Conservation (phyloP, 2,329 filamentous ascomycete genomes). For the Calonectria henricotiae region DNA sequence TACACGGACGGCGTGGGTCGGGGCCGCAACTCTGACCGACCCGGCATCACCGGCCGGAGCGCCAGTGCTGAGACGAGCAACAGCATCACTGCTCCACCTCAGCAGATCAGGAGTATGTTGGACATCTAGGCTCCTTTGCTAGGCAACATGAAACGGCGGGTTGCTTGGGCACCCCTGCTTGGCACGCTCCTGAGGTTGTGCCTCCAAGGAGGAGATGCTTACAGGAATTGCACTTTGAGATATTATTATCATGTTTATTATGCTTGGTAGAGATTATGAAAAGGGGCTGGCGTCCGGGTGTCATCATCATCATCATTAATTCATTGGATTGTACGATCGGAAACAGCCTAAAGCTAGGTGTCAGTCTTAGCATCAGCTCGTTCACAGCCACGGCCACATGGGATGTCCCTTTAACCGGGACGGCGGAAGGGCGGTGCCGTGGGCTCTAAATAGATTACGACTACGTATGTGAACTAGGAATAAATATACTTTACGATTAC, state of each 20-base stretch:
- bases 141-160: neutral
- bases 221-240: neutral
- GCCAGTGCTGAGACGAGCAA: conserved; percentile 65
- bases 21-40: conserved; percentile 51
- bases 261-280: neutral
- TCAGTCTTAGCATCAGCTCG: conserved; percentile 2
- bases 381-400: conserved; percentile 2
- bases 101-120: conserved; percentile 73
- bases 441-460: conserved; percentile 23
- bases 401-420: neutral
- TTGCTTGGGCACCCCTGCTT: neutral
- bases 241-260: conserved; percentile 16
- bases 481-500: conserved; percentile 17
- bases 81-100: conserved; percentile 67
- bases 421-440: conserved; percentile 10
- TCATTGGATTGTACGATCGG: conserved; percentile 33
- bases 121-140: conserved; percentile 62
- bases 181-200: neutral
- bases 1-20: conserved; percentile 55
- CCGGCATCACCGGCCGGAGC: conserved; percentile 60
- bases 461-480: conserved; percentile 16
- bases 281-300: conserved; percentile 7
- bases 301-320: conserved; percentile 8
- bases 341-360: conserved; percentile 7
- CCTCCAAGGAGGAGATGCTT: neutral